Evolutionary conservation across 139 green algal genomes (phyloP), one percentile per base, ranked within the genome.

Genomic region (Gonium pectorale): DNA sequence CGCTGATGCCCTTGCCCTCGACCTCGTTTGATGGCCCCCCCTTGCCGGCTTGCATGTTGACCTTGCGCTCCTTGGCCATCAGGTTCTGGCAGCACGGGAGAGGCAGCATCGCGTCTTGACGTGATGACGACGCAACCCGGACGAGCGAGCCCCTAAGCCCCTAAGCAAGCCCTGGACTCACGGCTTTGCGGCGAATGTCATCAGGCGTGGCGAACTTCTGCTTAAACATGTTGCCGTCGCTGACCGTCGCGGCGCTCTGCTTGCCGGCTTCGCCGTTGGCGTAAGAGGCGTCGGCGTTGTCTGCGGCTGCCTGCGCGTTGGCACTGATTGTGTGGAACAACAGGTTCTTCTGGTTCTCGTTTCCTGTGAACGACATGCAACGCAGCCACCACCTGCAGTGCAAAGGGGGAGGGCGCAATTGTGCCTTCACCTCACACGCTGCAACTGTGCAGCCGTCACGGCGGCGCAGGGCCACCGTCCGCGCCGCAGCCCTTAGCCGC

Each of bases 321-420:
- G 40, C 31, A 13, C 44, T 67, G 62, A 84, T 84, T 31, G 63
- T 85, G 27, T 68, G 44, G 26, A 56, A 59, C 33, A 85, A 64
- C 78, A 85, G 64, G 44, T 85, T 85, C 78, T 85, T 85, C 64
- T 77, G 64, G 62, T 85, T 85, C 24, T 85, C 63, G 33, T 85
- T 85, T 22, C 78, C 78, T 0, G 46, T 75, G 63, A 63, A 75
- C 5, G 63, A 77, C 64, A 85, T 85, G 78, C 78, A 85, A 26
- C 49, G 35, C 63, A 64, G 54, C 78, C 78, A 85, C 78, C 78
- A 85, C 33, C 77, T 83, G 41, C 31, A 40, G 37, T n/a, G 27
- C n/a, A 19, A 22, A 6, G 62, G 62, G 56, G 17, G 56, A n/a
- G 49, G 49, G 49, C 49, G 49, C n/a, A n/a, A n/a, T n/a, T n/a